Percentiles rank a stretch among this genome's conserved stretches.
phyloP scores from a whole-genome alignment of 2,329 filamentous ascomycete species.

The Stachybotrys chlorohalonatus region DNA sequence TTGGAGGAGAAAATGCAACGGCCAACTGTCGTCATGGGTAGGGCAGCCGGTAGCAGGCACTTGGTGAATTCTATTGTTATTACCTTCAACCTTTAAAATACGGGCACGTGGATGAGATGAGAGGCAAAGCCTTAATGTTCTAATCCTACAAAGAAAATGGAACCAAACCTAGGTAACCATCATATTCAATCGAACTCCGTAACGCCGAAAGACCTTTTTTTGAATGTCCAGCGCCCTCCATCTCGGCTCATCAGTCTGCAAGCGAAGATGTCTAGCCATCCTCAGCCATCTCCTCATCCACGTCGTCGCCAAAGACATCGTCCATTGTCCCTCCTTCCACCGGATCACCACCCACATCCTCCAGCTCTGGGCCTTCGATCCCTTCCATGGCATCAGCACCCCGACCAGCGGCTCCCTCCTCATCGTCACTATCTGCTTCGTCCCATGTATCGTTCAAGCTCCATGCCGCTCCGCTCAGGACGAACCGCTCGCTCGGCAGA shows the following conservation, averaged over 20 bases:
- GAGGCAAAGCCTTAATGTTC: too few species aligned
- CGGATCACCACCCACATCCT: constrained; percentile 35
- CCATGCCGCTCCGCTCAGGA: constrained; percentile 58
- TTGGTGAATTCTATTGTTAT: too few species aligned
- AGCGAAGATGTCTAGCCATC: constrained; percentile 4
- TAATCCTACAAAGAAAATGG: neutral
- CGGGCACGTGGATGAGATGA: too few species aligned
- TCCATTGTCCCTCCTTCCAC: constrained; percentile 42
- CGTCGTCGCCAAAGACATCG: constrained; percentile 45
- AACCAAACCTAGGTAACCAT: neutral
- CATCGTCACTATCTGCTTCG: constrained; percentile 31
- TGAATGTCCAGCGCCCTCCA: neutral
- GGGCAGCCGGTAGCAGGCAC: neutral
- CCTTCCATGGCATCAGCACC: constrained; percentile 41
- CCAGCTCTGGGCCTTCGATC: constrained; percentile 29
- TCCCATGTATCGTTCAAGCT: constrained; percentile 52
- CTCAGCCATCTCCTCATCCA: constrained; percentile 49
- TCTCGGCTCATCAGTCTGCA: neutral
- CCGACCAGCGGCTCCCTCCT: constrained; percentile 29
- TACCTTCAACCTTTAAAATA: too few species aligned
- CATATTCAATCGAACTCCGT: neutral
- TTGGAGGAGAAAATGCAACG: neutral
- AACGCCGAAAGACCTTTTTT: neutral
- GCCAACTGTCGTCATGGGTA: neutral
- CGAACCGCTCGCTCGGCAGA: constrained; percentile 59